Conservation (phyloP, 2,329 filamentous ascomycete genomes). For the Fusarium agapanthi region DNA sequence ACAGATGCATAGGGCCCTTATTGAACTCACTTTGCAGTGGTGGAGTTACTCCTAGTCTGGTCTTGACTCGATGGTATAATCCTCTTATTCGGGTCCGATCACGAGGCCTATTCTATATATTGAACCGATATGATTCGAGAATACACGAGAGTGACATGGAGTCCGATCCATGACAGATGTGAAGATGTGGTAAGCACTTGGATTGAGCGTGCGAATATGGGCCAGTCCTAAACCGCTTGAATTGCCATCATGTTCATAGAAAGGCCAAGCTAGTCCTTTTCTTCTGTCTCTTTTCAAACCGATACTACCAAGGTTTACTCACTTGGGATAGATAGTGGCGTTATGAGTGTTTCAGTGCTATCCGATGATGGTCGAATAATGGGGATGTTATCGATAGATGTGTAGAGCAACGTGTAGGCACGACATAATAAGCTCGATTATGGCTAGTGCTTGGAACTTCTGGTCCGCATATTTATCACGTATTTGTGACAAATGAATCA, state of each 20-base stretch:
- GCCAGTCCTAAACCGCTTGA: background rate
- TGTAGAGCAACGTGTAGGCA: background rate
- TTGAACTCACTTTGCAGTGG: background rate
- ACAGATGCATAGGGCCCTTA: background rate
- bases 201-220: background rate
- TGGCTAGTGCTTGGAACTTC: background rate
- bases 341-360: background rate
- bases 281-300: background rate
- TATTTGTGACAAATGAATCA: background rate
- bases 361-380: background rate
- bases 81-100: background rate
- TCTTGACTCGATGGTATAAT: background rate
- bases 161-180: background rate
- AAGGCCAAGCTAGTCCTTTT: background rate
- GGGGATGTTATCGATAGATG: background rate
- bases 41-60: background rate
- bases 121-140: background rate
- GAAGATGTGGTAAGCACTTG: background rate
- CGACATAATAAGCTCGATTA: background rate
- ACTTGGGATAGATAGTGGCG: background rate
- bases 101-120: background rate
- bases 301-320: background rate
- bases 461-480: background rate
- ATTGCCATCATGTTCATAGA: background rate
- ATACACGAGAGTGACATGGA: background rate